phyloP scores from a whole-genome alignment of 139 green algal species.

The Eudorina sp. region DNA sequence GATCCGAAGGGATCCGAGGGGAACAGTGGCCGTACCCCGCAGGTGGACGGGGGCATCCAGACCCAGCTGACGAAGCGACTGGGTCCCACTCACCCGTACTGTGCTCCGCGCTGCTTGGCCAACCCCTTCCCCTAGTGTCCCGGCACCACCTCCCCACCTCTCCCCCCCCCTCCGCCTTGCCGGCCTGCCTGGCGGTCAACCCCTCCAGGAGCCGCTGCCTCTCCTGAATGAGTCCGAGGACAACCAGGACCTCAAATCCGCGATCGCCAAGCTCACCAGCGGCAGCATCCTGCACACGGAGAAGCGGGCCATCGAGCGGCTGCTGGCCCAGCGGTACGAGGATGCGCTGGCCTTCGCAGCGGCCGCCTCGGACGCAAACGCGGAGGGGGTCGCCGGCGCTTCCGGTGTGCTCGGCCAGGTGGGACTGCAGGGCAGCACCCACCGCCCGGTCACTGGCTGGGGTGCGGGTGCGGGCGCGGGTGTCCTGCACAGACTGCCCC shows the following conservation, averaged over 20 bases:
- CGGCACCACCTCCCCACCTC: background rate
- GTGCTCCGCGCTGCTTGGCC: too few relatives aligned
- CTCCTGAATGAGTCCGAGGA: background rate
- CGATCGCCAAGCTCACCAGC: conserved; percentile 37
- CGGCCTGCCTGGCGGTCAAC: too few relatives aligned
- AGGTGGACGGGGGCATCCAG: too few relatives aligned
- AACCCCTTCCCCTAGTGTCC: too few relatives aligned
- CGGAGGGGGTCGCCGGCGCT: background rate
- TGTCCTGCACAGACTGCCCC: too few relatives aligned
- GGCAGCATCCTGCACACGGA: conserved; percentile 41
- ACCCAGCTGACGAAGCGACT: too few relatives aligned
- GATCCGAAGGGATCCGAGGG: too few relatives aligned
- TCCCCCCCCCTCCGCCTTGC: background rate
- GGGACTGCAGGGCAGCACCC: too few relatives aligned
- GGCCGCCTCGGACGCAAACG: background rate
- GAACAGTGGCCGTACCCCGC: too few relatives aligned
- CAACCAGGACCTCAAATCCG: background rate
- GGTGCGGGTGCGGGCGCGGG: too few relatives aligned
- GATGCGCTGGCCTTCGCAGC: conserved; percentile 34
- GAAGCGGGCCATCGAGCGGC: conserved; percentile 37
- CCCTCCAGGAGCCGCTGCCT: conserved; percentile 2
- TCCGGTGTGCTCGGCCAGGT: conserved; percentile 16
- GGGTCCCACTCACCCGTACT: background rate
- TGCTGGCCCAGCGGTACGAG: conserved; percentile 47
- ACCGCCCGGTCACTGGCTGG: too few relatives aligned